Conservation (phyloP, 2,329 filamentous ascomycete genomes). For the Fusarium mexicanum region DNA sequence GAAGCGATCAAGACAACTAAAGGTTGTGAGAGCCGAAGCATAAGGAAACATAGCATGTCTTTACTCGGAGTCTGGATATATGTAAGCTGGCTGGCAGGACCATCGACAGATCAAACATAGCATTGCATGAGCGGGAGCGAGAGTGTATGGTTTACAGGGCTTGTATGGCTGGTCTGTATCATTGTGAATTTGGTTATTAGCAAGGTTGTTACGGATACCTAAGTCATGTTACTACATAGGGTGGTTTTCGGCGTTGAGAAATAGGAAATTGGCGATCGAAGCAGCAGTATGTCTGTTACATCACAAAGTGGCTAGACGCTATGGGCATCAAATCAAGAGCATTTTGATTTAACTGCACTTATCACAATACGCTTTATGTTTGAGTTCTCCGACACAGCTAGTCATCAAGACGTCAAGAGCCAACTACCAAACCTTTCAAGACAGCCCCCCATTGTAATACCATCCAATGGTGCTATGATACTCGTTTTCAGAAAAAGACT, state of each 20-base stretch:
- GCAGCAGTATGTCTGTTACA: background rate
- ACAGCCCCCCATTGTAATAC: slow-evolving; percentile 26
- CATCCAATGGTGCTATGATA: slow-evolving; percentile 1
- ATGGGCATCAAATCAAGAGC: slow-evolving; percentile 21
- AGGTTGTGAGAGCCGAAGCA: slow-evolving; percentile 52
- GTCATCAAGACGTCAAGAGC: background rate
- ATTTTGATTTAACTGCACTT: slow-evolving; percentile 16
- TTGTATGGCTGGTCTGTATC: slow-evolving; percentile 6
- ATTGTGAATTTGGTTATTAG: slow-evolving; percentile 23
- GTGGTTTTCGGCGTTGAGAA: slow-evolving; percentile 18
- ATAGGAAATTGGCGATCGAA: slow-evolving; percentile 2
- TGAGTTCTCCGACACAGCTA: background rate
- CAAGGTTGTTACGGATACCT: slow-evolving; percentile 32
- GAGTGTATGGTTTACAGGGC: background rate
- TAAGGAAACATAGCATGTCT: slow-evolving; percentile 3
- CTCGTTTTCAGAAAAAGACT: background rate
- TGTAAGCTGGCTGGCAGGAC: background rate
- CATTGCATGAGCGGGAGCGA: slow-evolving; percentile 15
- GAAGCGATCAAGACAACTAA: slow-evolving; percentile 54
- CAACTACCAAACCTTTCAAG: slow-evolving; percentile 19
- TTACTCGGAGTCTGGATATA: background rate
- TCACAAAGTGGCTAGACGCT: slow-evolving; percentile 2
- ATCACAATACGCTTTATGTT: slow-evolving; percentile 2
- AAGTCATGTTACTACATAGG: background rate
- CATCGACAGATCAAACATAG: slow-evolving; percentile 5